These are phyloP conservation scores for Boletellus emodensis DNA, from an alignment of 768 basidiomycete species.

Conservation along the genomic window DNA sequence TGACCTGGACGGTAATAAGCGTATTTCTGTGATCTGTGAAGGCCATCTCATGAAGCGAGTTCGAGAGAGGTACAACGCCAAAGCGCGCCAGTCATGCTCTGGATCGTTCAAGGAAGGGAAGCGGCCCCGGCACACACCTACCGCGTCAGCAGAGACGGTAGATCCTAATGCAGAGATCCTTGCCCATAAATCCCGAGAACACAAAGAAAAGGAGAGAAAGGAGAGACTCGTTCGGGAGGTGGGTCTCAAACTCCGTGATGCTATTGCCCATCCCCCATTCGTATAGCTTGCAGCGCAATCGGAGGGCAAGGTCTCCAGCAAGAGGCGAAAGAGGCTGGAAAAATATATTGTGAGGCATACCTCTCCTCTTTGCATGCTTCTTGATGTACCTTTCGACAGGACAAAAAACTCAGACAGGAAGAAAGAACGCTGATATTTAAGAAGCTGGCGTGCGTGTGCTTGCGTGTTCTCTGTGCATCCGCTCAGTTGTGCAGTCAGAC, in stretches of 20 bases:
- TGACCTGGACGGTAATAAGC: background rate
- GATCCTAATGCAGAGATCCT: slow-evolving; percentile 61
- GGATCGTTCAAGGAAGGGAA: slow-evolving; percentile 63
- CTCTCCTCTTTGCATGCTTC: background rate
- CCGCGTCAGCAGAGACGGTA: slow-evolving; percentile 21
- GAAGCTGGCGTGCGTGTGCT: slow-evolving; percentile 64
- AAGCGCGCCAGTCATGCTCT: slow-evolving; percentile 60
- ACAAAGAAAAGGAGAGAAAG: slow-evolving; percentile 56
- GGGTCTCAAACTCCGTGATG: slow-evolving; percentile 11
- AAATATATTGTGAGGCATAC: slow-evolving; percentile 75
- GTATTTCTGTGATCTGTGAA: background rate
- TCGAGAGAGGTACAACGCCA: slow-evolving; percentile 51
- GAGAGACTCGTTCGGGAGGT: slow-evolving; percentile 64
- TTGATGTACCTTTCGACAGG: slow-evolving; percentile 40
- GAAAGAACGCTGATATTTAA: slow-evolving; percentile 73
- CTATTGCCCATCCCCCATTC: background rate
- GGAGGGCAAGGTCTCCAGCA: slow-evolving; percentile 70
- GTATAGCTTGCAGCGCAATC: slow-evolving; percentile 40
- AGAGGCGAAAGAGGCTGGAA: slow-evolving; percentile 87
- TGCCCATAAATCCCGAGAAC: slow-evolving; percentile 53
- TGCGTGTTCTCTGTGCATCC: background rate
- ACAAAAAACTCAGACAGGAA: slow-evolving; percentile 91
- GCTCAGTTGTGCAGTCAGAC: slow-evolving; percentile 52
- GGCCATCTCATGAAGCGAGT: slow-evolving; percentile 17
- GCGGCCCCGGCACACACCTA: slow-evolving; percentile 34